Percentiles rank a stretch among this genome's conserved stretches.
phyloP scores from a whole-genome alignment of 192 early-diverging fungal genomes.

The Coemansia sp. region DNA sequence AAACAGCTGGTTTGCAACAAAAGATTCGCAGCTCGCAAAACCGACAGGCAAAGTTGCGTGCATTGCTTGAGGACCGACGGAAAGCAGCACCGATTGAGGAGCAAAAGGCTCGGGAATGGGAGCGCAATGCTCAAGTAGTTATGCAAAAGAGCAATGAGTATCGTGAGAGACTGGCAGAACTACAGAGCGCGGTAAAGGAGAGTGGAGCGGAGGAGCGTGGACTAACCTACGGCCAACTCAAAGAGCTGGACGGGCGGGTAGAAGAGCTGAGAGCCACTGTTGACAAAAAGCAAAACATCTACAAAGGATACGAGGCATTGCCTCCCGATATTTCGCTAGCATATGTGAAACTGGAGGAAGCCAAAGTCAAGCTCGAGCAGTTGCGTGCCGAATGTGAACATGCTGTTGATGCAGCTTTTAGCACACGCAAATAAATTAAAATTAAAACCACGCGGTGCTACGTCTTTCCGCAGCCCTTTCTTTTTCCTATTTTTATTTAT shows the following conservation, averaged over 20 bases:
- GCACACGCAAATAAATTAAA: not conserved
- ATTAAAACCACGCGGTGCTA: too few species aligned
- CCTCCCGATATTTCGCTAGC: conserved; percentile 46
- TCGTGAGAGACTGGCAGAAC: conserved; percentile 17
- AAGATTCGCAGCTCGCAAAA: conserved; percentile 21
- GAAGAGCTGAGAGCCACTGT: conserved; percentile 11
- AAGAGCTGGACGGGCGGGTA: conserved; percentile 13
- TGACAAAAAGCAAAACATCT: conserved; percentile 14
- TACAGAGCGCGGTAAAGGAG: conserved; percentile 1
- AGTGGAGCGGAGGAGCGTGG: conserved; percentile 7
- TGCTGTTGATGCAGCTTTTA: conserved; percentile 34
- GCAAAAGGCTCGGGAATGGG: conserved; percentile 53
- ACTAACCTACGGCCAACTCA: conserved; percentile 33
- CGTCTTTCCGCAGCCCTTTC: conserved; percentile 4
- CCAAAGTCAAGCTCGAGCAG: conserved; percentile 27
- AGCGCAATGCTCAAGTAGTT: conserved; percentile 40
- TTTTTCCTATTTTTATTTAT: not conserved
- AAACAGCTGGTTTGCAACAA: not conserved
- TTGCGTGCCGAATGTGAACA: conserved; percentile 38
- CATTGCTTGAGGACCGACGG: conserved; percentile 18
- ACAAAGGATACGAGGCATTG: conserved; percentile 33
- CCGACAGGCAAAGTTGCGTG: conserved; percentile 19
- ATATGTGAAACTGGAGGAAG: conserved; percentile 42
- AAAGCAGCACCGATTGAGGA: conserved; percentile 30
- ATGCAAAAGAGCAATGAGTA: conserved; percentile 44